Percentiles rank a stretch among this genome's conserved stretches.
These are phyloP conservation scores for Umbelopsis ramanniana DNA, from an alignment of 192 early-diverging fungal genomes.

Conservation along the genomic window DNA sequence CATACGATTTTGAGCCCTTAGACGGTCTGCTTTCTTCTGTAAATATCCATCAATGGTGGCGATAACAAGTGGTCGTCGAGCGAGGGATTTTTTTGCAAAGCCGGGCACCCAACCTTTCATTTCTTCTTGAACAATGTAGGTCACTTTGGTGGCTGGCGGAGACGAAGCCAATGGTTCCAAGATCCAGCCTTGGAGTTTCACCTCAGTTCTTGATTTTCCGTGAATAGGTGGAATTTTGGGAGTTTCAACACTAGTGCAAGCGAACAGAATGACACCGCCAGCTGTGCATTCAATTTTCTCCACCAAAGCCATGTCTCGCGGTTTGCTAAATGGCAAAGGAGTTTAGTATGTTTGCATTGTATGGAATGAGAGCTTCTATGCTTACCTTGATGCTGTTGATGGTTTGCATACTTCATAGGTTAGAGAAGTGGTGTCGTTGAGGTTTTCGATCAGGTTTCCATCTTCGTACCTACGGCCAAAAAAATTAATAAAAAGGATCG, in stretches of 20 bases:
- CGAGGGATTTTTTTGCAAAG: slow-evolving; percentile 57
- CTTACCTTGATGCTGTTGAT: slow-evolving; percentile 46
- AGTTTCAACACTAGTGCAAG: slow-evolving; percentile 54
- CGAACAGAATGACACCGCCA: slow-evolving; percentile 60
- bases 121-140: slow-evolving; percentile 57
- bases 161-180: slow-evolving; percentile 52
- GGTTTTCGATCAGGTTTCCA: slow-evolving; percentile 43
- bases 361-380: too few relatives aligned
- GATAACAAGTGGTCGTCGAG: slow-evolving; percentile 54
- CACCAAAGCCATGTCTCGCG: slow-evolving; percentile 48
- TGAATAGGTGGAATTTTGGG: slow-evolving; percentile 54
- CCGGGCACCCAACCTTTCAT: slow-evolving; percentile 59
- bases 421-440: slow-evolving; percentile 44
- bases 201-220: slow-evolving; percentile 50
- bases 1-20: slow-evolving; percentile 35
- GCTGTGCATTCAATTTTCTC: slow-evolving; percentile 51
- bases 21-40: slow-evolving; percentile 48
- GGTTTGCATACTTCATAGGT: slow-evolving; percentile 52
- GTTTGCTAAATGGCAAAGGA: slow-evolving; percentile 20
- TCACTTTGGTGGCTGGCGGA: slow-evolving; percentile 55
- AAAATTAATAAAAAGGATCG: background rate
- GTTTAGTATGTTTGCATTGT: background rate
- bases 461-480: slow-evolving; percentile 42
- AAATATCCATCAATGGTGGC: slow-evolving; percentile 55
- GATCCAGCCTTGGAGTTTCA: slow-evolving; percentile 62